These are phyloP conservation scores for Oryza nivara DNA, from an alignment of 176 grass and related monocot species.

Conservation along the genomic window DNA sequence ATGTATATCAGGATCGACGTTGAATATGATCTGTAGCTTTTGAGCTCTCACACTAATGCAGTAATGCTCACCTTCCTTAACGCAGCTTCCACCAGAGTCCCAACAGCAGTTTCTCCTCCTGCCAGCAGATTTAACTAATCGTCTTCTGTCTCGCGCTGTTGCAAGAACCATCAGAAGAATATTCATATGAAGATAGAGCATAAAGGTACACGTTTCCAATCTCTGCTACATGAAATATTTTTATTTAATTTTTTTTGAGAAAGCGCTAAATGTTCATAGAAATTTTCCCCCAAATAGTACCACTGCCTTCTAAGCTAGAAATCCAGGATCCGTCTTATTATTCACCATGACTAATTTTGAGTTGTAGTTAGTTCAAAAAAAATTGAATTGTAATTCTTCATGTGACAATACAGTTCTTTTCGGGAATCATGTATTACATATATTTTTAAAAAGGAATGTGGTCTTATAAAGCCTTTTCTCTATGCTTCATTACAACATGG, in stretches of 20 bases:
- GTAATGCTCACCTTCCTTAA: constrained; percentile 18
- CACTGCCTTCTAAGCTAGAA: constrained; percentile 6
- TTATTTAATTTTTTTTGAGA: not conserved
- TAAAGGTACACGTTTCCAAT: constrained; percentile 4
- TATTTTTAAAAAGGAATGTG: not conserved
- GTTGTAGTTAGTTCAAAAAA: not conserved
- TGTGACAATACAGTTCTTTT: constrained; percentile 31
- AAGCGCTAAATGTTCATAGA: not conserved
- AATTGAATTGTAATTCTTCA: not conserved
- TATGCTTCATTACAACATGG: not conserved
- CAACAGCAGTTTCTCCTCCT: constrained; percentile 79
- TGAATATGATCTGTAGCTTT: not conserved
- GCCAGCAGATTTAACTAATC: constrained; percentile 72
- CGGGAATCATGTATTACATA: constrained; percentile 27
- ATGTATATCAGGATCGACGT: not conserved
- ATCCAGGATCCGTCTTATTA: not conserved
- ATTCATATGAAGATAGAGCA: constrained; percentile 52
- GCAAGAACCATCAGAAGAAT: constrained; percentile 85
- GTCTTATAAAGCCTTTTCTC: not conserved
- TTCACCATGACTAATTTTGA: not conserved
- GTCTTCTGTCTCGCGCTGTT: constrained; percentile 70
- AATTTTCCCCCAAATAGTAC: constrained; percentile 1
- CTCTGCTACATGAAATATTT: not conserved
- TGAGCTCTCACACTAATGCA: not conserved
- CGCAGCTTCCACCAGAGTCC: constrained; percentile 72